Evolutionary conservation across 2,329 filamentous ascomycete genomes (phyloP), one percentile per base, ranked within the genome.

Genomic region (Trichoderma sp.): DNA sequence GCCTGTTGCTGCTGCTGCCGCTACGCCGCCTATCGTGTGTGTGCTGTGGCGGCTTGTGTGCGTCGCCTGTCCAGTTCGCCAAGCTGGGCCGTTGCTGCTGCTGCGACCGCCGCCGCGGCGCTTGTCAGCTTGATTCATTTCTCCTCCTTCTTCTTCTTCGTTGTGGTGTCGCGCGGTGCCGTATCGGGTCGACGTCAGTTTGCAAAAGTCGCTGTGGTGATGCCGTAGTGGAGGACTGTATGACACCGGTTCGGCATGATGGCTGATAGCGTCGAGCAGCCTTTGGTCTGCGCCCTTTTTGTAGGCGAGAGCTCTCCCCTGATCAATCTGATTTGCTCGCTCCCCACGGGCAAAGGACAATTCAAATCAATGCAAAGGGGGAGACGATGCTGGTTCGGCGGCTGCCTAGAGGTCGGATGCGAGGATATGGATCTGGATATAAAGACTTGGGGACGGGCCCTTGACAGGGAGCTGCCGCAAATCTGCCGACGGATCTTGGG

Each of bases 71-170:
- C 56, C 65, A 6, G 74, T 66, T 43, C 73, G 74, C 67, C 73
- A 72, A 69, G 71, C 69, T 70, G 74, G 75, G 71, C 57, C 59
- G 37, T 53, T 58, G 57, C 65, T 63, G 40, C 72, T 75, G 69
- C 68, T 61, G 53, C 72, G 70, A 67, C 75, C 76, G 63, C 73
- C 75, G 67, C 76, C 78, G 71, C 83, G 82, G 74, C 83, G 82
- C 77, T 83, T 85, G 70, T 85, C 82, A 58, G 82, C 76, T 56
- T 77, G 73, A 71, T 78, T 81, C 82, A 83, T 84, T 47, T 57
- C n/a, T 19, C 21, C 52, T 27, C 13, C 33, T 35, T 35, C 13
- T 35, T 14, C 33, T 35, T 35, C 11, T 13, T 13, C 0, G 4
- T 35, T 33, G 49, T 19, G 31, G 21, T 31, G 6, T 68, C 10